Evolutionary conservation across 257 asterid genomes (phyloP).

Genomic region (Galeopsis tetrahit): DNA sequence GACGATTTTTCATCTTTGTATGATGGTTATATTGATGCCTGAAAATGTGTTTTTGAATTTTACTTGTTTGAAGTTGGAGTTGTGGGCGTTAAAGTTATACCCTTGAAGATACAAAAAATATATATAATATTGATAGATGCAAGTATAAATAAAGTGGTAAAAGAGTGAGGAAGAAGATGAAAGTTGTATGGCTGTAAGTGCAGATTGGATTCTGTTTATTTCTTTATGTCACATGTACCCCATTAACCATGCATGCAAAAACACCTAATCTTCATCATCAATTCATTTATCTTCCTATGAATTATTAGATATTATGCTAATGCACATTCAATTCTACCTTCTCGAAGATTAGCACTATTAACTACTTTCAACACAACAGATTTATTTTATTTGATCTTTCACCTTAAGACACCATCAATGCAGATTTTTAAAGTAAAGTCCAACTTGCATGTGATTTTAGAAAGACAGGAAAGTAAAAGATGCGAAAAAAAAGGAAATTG

Average conservation of each 20-base stretch:
- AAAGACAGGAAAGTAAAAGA: conserved; percentile 47
- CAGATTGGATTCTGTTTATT: conserved; percentile 23
- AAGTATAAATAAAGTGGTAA: neutral
- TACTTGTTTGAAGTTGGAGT: too few species aligned
- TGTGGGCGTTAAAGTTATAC: too few species aligned
- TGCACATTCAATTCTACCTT: conserved; percentile 25
- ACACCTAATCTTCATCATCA: neutral
- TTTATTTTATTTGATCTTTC: conserved; percentile 34
- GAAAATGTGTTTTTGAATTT: too few species aligned
- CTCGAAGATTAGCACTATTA: conserved; percentile 19
- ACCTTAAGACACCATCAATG: conserved; percentile 36
- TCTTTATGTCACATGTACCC: conserved; percentile 33
- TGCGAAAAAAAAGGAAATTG: conserved; percentile 27
- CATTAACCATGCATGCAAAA: conserved; percentile 22
- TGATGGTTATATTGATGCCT: neutral
- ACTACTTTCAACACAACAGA: conserved; percentile 38
- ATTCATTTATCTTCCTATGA: too few species aligned
- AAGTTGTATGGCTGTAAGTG: conserved; percentile 3
- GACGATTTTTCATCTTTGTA: neutral
- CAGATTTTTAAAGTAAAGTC: conserved; percentile 43
- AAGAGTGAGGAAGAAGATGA: conserved; percentile 13
- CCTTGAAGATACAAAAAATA: too few species aligned
- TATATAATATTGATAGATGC: neutral
- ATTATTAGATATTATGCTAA: conserved; percentile 14
- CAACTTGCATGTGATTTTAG: conserved; percentile 45